phyloP scores from a whole-genome alignment of 768 basidiomycete genomes.

The Suillus paluster region DNA sequence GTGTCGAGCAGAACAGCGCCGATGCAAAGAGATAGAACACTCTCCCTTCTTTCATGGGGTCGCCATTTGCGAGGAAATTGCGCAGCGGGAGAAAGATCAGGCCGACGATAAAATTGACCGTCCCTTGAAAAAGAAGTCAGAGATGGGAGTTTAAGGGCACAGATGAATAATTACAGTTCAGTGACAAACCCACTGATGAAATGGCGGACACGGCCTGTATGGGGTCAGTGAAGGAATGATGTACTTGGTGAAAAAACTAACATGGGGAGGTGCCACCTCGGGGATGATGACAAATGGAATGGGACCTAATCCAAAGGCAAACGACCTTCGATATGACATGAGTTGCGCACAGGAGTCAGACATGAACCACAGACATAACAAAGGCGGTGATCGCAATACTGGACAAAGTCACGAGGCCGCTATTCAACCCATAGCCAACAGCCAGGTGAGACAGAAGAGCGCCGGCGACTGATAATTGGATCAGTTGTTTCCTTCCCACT shows the following conservation, averaged over 20 bases:
- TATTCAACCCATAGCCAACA: conserved; percentile 74
- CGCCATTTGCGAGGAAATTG: conserved; percentile 67
- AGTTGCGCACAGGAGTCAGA: neutral
- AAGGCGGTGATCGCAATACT: conserved; percentile 80
- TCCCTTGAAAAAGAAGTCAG: conserved; percentile 54
- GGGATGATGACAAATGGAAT: conserved; percentile 92
- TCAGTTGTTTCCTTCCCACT: conserved; percentile 70
- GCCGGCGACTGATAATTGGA: conserved; percentile 69
- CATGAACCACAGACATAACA: conserved; percentile 59
- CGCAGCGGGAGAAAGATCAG: conserved; percentile 85
- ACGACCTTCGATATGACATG: conserved; percentile 56
- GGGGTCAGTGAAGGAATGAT: conserved; percentile 4
- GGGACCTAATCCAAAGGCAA: conserved; percentile 89
- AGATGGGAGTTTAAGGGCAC: neutral
- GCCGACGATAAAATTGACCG: conserved; percentile 83
- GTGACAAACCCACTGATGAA: conserved; percentile 73
- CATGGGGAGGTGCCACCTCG: conserved; percentile 83
- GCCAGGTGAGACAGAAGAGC: conserved; percentile 66
- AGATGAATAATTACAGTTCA: conserved; percentile 58
- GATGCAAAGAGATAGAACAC: conserved; percentile 87
- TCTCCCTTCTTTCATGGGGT: conserved; percentile 71
- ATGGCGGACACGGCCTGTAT: conserved; percentile 77
- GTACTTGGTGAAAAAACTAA: conserved; percentile 40
- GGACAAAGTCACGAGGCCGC: conserved; percentile 59
- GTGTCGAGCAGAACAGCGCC: conserved; percentile 43